These are phyloP conservation scores for Aspergillus pseudoterreus DNA, from an alignment of 2,329 filamentous ascomycete genomes.

Conservation along the genomic window DNA sequence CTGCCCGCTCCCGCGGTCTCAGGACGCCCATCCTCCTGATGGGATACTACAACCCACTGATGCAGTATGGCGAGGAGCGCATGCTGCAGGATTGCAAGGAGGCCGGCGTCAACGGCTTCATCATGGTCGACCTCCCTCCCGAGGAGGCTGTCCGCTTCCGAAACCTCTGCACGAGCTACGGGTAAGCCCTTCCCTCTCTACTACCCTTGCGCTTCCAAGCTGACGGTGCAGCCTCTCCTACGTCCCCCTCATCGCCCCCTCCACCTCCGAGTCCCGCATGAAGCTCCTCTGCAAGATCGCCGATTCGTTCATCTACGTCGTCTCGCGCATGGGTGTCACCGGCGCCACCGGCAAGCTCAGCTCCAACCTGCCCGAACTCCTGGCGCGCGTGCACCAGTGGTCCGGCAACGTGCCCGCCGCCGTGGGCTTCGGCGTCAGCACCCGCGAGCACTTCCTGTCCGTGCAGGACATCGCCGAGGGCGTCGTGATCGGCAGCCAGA, in stretches of 20 bases:
- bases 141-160: constrained; percentile 82
- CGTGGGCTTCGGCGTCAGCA: constrained; percentile 95
- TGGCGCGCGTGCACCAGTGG: constrained; percentile 84
- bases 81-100: constrained; percentile 79
- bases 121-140: constrained; percentile 92
- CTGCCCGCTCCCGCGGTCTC: constrained; percentile 73
- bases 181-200: constrained; percentile 19
- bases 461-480: constrained; percentile 83
- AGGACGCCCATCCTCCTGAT: constrained; percentile 84
- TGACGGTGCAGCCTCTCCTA: constrained; percentile 68
- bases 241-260: constrained; percentile 91
- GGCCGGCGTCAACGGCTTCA: constrained; percentile 90
- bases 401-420: constrained; percentile 87
- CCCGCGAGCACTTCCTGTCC: constrained; percentile 84
- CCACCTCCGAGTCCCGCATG: constrained; percentile 90
- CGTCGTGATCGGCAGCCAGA: constrained; percentile 94
- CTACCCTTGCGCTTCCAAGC: background rate
- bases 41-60: constrained; percentile 97
- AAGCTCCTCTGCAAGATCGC: constrained; percentile 93
- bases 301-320: constrained; percentile 98
- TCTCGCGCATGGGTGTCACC: constrained; percentile 94
- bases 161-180: constrained; percentile 30
- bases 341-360: constrained; percentile 83
- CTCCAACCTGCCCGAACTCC: constrained; percentile 72
- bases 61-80: constrained; percentile 89